Percentiles rank a stretch among this genome's conserved stretches.
phyloP scores from a whole-genome alignment of 2,329 filamentous ascomycete species.

The Metarhizium humberi region DNA sequence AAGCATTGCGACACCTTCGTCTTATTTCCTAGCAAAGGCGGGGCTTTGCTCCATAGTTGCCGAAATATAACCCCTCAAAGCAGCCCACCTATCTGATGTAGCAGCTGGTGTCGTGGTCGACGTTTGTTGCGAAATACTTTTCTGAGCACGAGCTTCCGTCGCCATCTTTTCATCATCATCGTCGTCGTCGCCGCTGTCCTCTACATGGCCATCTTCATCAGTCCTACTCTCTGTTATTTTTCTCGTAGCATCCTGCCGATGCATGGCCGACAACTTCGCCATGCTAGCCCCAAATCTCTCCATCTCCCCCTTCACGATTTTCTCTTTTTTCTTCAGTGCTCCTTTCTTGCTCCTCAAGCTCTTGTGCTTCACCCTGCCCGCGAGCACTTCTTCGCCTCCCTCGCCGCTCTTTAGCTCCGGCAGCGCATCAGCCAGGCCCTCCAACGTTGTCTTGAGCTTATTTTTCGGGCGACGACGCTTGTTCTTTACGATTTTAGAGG shows the following conservation, averaged over 20 bases:
- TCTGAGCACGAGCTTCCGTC: slow-evolving; percentile 3
- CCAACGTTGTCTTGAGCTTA: slow-evolving; percentile 68
- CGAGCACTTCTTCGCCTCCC: slow-evolving; percentile 32
- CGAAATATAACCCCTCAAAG: slow-evolving; percentile 73
- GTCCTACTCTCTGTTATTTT: slow-evolving; percentile 1
- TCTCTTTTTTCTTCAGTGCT: slow-evolving; percentile 75
- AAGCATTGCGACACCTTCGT: neutral
- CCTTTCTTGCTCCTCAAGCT: slow-evolving; percentile 68
- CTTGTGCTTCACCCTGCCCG: slow-evolving; percentile 59
- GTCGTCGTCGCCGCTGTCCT: too few species aligned
- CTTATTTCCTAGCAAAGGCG: slow-evolving; percentile 44
- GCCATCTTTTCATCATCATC: slow-evolving; percentile 9
- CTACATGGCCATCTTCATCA: slow-evolving; percentile 8
- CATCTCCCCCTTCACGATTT: slow-evolving; percentile 69
- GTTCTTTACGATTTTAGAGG: slow-evolving; percentile 27
- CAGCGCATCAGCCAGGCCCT: slow-evolving; percentile 70
- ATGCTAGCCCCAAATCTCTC: slow-evolving; percentile 77
- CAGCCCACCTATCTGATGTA: slow-evolving; percentile 63
- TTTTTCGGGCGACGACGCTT: slow-evolving; percentile 52
- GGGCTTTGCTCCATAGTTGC: slow-evolving; percentile 84
- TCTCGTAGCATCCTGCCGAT: slow-evolving; percentile 7
- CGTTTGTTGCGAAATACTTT: neutral
- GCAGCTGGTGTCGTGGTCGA: slow-evolving; percentile 15
- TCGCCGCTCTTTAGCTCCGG: slow-evolving; percentile 48
- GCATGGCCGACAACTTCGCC: slow-evolving; percentile 55